These are phyloP conservation scores for Mycena indigotica DNA, from an alignment of 768 basidiomycete species.

Conservation along the genomic window DNA sequence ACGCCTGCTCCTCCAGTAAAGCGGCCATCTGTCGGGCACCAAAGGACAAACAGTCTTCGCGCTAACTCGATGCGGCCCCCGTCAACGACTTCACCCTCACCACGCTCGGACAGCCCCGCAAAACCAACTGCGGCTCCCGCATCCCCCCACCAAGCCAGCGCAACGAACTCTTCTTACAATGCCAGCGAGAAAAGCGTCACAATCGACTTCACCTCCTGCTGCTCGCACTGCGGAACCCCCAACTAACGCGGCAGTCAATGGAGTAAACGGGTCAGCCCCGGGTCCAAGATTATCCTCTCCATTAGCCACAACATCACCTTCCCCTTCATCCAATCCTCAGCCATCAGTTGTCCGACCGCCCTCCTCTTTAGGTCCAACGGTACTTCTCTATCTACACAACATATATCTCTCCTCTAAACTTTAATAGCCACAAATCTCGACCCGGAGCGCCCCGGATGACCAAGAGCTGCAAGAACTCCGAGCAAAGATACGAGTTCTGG, in stretches of 20 bases:
- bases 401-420: slow-evolving; percentile 4
- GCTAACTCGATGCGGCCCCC: slow-evolving; percentile 43
- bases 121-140: slow-evolving; percentile 43
- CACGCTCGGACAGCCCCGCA: slow-evolving; percentile 67
- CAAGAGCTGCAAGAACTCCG: slow-evolving; percentile 77
- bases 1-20: slow-evolving; percentile 15
- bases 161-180: slow-evolving; percentile 55
- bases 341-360: slow-evolving; percentile 3
- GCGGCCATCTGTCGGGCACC: slow-evolving; percentile 51
- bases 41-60: slow-evolving; percentile 58
- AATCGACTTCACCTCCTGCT: slow-evolving; percentile 17
- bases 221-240: slow-evolving; percentile 34
- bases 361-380: background rate
- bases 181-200: slow-evolving; percentile 52
- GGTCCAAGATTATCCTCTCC: slow-evolving; percentile 35
- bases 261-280: slow-evolving; percentile 37
- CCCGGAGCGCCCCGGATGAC: slow-evolving; percentile 43
- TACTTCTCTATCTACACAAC: background rate
- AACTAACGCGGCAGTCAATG: slow-evolving; percentile 23
- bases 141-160: slow-evolving; percentile 40
- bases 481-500: slow-evolving; percentile 81
- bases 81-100: slow-evolving; percentile 44
- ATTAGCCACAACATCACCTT: slow-evolving; percentile 32
- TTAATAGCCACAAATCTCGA: background rate
- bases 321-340: slow-evolving; percentile 9